Evolutionary conservation across 2,329 filamentous ascomycete species (phyloP), one percentile per base, ranked within the genome.

Genomic region (Fusarium incarnatum): DNA sequence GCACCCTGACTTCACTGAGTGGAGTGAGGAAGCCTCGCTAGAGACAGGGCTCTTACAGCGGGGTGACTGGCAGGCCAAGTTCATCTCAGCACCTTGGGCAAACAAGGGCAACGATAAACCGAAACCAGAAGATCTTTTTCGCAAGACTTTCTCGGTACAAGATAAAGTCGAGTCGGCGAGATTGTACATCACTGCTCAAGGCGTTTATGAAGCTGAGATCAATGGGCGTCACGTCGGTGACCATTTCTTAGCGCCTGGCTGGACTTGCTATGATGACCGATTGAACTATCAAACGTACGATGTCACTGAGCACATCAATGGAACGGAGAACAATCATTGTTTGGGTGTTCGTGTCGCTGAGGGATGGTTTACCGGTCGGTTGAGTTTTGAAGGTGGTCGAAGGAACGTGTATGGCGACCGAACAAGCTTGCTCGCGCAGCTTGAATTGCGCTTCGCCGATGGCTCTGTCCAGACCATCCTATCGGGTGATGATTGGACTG

Each of bases 241-340:
- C 22, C 64, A 78, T 4, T 79, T 81, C 22, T 75, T 87, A 37
- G 83, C 85, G 23, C 86, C 86, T 0, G 86, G 86, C 0, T 88
- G 85, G 84, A 82, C 81, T 49, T 81, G 80, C 8, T 89, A 88
- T 62, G 76, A 81, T 1, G 75, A 83, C 48, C 79, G 86, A 5
- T 78, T 84, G 30, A 76, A 79, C 0, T 89, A 89, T 54, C 82
- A 88, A 61, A 85, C 82, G 0, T 86, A 84, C 64, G 86, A 89
- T 64, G 83, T 88, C 2, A 82, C 81, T 2, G 62, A 77, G 0
- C 75, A 84, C 0, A 59, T 88, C 1, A 22, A 49, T 4, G 30
- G 40, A 0, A 20, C 44, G 1, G 11, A 68, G 0, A 73, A 72
- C 3, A 1, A 37, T 4, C 18, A 37, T 13, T 75, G 73, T 8